Evolutionary conservation across 2,329 filamentous ascomycete species (phyloP), one percentile per base, ranked within the genome.

Genomic region (Pochonia chlamydosporia): DNA sequence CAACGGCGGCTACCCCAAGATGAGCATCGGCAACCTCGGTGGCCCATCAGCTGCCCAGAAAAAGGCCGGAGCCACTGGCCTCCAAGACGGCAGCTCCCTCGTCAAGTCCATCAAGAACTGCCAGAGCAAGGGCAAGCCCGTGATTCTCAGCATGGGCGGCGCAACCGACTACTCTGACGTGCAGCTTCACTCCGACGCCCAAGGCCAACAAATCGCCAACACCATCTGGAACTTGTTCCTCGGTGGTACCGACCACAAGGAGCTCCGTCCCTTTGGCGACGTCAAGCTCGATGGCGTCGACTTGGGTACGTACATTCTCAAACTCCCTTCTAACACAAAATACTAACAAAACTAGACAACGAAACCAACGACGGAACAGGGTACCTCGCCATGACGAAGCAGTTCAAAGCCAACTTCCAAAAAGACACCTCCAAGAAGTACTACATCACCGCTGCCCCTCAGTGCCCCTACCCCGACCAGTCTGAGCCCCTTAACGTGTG

Each of bases 271-370:
- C 1, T 89, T 89, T 60, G 82, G 82, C 43, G 63, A 67, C 18
- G 78, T 80, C 10, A 70, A 78, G n/a, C 66, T 89, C 36, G 84
- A 89, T 60, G 85, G 85, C 4, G 87, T 89, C 62, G 85, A 89
- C 63, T n/a, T n/a, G n/a, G n/a, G n/a, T n/a, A n/a, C n/a, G n/a
- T n/a, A n/a, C n/a, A n/a, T n/a, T n/a, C n/a, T n/a, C n/a, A n/a
- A n/a, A n/a, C n/a, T n/a, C n/a, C n/a, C n/a, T n/a, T n/a, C n/a
- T n/a, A n/a, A n/a, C n/a, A n/a, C n/a, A n/a, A n/a, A n/a, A n/a
- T n/a, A n/a, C n/a, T n/a, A n/a, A n/a, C n/a, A n/a, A n/a, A n/a
- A 78, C 53, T 24, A 52, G 51, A 55, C 46, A 55, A 54, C 31
- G 85, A 89, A 61, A 81, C 87, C 50, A 84, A 88, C 63, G 70